Conservation (phyloP, 495 filamentous ascomycete species). For the Astrocystis sublimbata region DNA sequence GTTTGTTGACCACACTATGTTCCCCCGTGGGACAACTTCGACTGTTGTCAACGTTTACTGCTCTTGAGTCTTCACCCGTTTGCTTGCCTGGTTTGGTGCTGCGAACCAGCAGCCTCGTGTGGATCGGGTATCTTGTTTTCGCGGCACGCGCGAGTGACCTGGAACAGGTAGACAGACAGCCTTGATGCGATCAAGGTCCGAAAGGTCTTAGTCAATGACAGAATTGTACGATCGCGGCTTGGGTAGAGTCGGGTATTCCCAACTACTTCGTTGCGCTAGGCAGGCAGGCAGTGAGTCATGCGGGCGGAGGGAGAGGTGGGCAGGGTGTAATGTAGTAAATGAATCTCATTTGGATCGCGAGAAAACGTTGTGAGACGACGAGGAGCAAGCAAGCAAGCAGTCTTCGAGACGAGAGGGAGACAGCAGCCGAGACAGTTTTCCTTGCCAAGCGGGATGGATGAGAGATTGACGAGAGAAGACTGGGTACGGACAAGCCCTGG, state of each 20-base stretch:
- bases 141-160: not conserved
- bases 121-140: not conserved
- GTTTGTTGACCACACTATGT: not conserved
- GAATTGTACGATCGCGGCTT: not conserved
- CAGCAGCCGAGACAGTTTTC: not conserved
- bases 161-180: constrained; percentile 8
- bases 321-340: too few species aligned
- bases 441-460: constrained; percentile 2
- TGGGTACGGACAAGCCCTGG: too few species aligned
- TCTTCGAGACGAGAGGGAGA: not conserved
- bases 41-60: not conserved
- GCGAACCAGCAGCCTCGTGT: constrained; percentile 16
- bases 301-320: not conserved
- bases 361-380: not conserved
- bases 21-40: constrained; percentile 7
- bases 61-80: not conserved
- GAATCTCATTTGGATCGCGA: not conserved
- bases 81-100: constrained; percentile 1
- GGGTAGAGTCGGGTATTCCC: not conserved
- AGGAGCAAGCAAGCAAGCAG: too few species aligned
- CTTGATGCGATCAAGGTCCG: not conserved
- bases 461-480: constrained; percentile 7
- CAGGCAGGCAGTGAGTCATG: not conserved
- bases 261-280: constrained; percentile 10
- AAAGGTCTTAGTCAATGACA: not conserved